phyloP scores from a whole-genome alignment of 768 basidiomycete genomes.

The Podaxis sp. region DNA sequence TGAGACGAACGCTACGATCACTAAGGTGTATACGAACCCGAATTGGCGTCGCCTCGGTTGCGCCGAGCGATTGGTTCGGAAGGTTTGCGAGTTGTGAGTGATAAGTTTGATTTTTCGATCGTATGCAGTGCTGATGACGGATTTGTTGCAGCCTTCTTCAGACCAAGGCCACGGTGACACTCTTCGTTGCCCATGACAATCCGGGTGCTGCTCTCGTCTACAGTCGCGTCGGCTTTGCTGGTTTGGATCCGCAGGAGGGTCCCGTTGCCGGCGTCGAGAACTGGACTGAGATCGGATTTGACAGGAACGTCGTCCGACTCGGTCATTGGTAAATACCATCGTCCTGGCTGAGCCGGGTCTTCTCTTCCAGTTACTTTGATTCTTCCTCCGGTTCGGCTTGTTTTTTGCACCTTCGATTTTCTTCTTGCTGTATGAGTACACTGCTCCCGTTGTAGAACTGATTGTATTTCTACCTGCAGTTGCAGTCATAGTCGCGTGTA shows the following conservation, averaged over 20 bases:
- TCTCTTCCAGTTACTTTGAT: not conserved
- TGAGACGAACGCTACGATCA: constrained; percentile 57
- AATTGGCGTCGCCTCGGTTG: constrained; percentile 52
- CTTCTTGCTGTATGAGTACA: no score
- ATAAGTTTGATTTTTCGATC: not conserved
- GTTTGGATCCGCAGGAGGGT: constrained; percentile 35
- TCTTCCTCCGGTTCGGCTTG: no score
- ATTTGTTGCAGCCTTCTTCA: constrained; percentile 28
- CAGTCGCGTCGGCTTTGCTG: constrained; percentile 63
- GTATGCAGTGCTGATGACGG: constrained; percentile 19
- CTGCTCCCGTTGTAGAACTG: not conserved
- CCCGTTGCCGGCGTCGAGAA: constrained; percentile 39
- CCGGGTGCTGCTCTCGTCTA: constrained; percentile 53
- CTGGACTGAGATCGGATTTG: constrained; percentile 71
- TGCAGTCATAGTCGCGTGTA: not conserved
- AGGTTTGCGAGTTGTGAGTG: constrained; percentile 55
- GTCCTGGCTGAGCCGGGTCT: not conserved
- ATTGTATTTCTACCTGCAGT: not conserved
- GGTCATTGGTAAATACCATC: constrained; percentile 62
- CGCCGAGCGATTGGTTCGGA: constrained; percentile 61
- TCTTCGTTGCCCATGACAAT: constrained; percentile 66
- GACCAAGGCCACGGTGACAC: constrained; percentile 49
- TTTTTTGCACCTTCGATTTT: no score
- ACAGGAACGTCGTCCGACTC: constrained; percentile 40
- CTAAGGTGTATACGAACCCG: constrained; percentile 68